phyloP scores from a whole-genome alignment of 331 rosid genomes.

The Dryas integrifolia region DNA sequence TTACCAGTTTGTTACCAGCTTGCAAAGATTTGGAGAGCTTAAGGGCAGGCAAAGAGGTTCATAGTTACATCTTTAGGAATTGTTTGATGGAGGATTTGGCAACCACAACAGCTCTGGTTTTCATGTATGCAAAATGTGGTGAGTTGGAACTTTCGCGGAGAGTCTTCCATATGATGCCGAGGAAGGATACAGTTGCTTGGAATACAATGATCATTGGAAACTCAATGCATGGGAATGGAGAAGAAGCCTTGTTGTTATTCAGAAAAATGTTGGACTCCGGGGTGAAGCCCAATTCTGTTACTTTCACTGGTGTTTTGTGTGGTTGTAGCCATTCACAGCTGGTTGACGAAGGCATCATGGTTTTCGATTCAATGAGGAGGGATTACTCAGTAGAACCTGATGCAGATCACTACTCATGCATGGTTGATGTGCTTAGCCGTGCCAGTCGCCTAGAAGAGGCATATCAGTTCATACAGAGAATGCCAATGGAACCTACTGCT shows the following conservation, averaged over 20 bases:
- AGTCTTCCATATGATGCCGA: conserved; percentile 13
- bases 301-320: conserved; percentile 50
- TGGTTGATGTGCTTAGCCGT: conserved; percentile 56
- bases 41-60: conserved; percentile 53
- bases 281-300: conserved; percentile 44
- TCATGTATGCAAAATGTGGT: conserved; percentile 56
- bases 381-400: conserved; percentile 47
- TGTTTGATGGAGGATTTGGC: conserved; percentile 37
- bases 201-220: conserved; percentile 54
- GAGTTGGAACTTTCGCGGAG: conserved; percentile 38
- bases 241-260: conserved; percentile 44
- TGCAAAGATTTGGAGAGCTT: conserved; percentile 47
- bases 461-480: conserved; percentile 39
- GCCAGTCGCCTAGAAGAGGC: conserved; percentile 54
- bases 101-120: conserved; percentile 40
- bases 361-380: conserved; percentile 45
- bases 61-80: conserved; percentile 47
- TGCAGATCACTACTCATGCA: conserved; percentile 48
- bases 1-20: conserved; percentile 50
- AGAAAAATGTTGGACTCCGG: conserved; percentile 38
- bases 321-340: conserved; percentile 59
- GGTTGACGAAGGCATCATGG: conserved; percentile 42
- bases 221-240: conserved; percentile 57
- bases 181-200: conserved; percentile 53
- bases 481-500: conserved; percentile 58